phyloP scores from a whole-genome alignment of 305 asterid species.

The Ilex paraguariensis region DNA sequence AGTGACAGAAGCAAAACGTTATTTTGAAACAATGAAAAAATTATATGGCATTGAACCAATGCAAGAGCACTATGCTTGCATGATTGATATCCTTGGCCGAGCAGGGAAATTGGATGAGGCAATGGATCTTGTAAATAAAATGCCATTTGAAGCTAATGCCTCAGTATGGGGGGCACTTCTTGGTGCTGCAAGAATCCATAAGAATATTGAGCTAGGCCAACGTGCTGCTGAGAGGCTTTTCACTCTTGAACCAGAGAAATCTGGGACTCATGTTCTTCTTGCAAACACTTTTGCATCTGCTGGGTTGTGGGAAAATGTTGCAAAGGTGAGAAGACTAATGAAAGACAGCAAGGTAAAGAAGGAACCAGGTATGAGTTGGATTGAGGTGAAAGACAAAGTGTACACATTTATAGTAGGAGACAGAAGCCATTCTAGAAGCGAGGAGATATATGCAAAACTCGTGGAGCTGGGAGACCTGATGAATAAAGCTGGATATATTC shows the following conservation, averaged over 20 bases:
- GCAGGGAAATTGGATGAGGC: constrained; percentile 74
- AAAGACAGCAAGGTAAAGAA: constrained; percentile 67
- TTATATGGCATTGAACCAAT: constrained; percentile 57
- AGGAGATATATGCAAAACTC: constrained; percentile 66
- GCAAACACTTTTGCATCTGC: constrained; percentile 82
- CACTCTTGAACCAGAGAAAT: constrained; percentile 68
- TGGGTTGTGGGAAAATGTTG: constrained; percentile 71
- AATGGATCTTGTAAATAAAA: constrained; percentile 40
- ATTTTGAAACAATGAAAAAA: constrained; percentile 58
- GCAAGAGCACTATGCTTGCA: constrained; percentile 90
- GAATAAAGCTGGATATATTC: constrained; percentile 76
- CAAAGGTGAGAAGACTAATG: constrained; percentile 54
- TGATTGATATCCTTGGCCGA: constrained; percentile 85
- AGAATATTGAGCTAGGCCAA: constrained; percentile 64
- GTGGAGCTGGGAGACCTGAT: constrained; percentile 54
- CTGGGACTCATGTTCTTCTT: constrained; percentile 74
- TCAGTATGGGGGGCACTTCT: constrained; percentile 85
- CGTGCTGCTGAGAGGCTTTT: constrained; percentile 64
- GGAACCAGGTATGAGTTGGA: constrained; percentile 96
- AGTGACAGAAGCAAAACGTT: constrained; percentile 56
- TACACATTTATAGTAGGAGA: constrained; percentile 79
- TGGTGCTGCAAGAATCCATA: constrained; percentile 79
- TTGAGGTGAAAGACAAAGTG: constrained; percentile 68
- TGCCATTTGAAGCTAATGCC: constrained; percentile 81
- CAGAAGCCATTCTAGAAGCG: constrained; percentile 50